Conservation (phyloP, 148 eudicot species). For the Fallopia convolvulus region DNA sequence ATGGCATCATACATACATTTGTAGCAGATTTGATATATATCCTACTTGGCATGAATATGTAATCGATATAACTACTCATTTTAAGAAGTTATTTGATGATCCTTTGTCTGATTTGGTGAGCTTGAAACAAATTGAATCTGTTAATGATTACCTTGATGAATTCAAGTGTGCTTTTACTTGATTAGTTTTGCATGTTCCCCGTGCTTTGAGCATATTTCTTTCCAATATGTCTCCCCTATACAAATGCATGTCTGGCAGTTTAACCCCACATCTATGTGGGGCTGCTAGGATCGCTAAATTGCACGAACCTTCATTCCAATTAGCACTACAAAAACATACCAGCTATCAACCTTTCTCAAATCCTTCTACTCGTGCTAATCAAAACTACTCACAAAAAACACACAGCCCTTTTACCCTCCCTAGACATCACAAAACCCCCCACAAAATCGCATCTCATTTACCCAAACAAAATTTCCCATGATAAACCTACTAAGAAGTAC, state of each 20-base stretch:
- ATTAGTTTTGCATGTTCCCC: not conserved
- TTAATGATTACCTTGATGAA: not conserved
- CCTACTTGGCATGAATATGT: not conserved
- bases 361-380: no score
- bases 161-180: not conserved
- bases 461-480: no score
- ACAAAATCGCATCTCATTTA: no score
- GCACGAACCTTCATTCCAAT: not conserved
- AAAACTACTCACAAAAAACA: no score
- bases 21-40: not conserved
- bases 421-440: no score
- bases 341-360: no score
- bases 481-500: no score
- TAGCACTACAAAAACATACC: not conserved
- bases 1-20: not conserved
- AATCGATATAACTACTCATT: not conserved
- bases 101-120: not conserved
- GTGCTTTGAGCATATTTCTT: not conserved
- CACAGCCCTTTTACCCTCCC: no score
- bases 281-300: not conserved
- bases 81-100: not conserved
- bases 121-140: not conserved
- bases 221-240: not conserved
- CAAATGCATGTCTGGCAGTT: not conserved
- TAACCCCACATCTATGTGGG: not conserved